Conservation (phyloP, 495 filamentous ascomycete species). For the Penicillium crystallinum region DNA sequence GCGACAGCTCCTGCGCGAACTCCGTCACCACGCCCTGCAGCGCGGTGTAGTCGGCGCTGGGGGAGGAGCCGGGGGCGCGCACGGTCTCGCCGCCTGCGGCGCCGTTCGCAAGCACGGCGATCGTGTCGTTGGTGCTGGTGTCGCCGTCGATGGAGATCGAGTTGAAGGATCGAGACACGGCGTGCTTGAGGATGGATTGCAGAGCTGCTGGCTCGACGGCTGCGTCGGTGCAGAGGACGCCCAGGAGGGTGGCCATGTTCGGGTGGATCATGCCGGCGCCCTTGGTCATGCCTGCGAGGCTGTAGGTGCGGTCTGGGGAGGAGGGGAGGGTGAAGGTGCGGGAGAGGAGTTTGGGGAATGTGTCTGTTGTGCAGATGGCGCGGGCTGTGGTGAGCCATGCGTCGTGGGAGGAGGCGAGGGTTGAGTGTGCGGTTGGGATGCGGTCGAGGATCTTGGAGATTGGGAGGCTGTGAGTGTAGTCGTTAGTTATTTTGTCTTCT, state of each 20-base stretch:
- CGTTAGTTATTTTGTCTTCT: not conserved
- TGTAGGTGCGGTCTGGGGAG: conserved; percentile 64
- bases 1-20: conserved; percentile 78
- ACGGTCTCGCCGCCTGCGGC: conserved; percentile 66
- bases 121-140: conserved; percentile 94
- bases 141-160: conserved; percentile 95
- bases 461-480: conserved; percentile 54
- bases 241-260: conserved; percentile 96
- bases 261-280: conserved; percentile 99
- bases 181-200: conserved; percentile 62
- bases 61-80: conserved; percentile 34
- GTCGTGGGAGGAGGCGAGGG: conserved; percentile 67
- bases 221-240: conserved; percentile 89
- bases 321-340: conserved; percentile 80
- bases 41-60: conserved; percentile 56
- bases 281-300: conserved; percentile 93
- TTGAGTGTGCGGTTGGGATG: conserved; percentile 68
- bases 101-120: conserved; percentile 91
- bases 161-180: conserved; percentile 87
- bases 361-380: conserved; percentile 98
- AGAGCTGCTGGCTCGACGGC: conserved; percentile 68
- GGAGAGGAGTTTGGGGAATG: conserved; percentile 94
- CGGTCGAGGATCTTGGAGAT: conserved; percentile 82
- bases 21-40: conserved; percentile 65
- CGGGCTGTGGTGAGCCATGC: conserved; percentile 83